Base-by-base conservation (phyloP, 495 filamentous ascomycete species). In the Aspergillus hancockii region DNA sequence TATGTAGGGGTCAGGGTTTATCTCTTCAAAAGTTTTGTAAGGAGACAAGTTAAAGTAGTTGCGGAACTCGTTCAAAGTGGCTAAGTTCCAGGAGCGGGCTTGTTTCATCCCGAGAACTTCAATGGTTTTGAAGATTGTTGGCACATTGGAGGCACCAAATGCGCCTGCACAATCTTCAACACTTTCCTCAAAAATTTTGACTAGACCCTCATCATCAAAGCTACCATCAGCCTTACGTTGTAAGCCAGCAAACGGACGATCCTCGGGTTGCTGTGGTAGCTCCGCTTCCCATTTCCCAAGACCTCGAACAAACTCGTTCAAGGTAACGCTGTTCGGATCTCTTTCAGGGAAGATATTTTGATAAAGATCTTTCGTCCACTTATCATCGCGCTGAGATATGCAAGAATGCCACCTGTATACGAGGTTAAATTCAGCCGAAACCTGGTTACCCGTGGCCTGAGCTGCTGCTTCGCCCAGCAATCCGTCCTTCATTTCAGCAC, bases 21-120 rank as follows among this genome's bases (percentile, higher is more conserved):
- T 95, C 55, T 91, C 88, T 59, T 93, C 88, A 55, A 97, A 97
- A 0, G 81, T 88, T 63, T 86, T 79, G 66, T 96, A 84, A 0
- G 85, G 84, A 58, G 85, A 82, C 18, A 97, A 75, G 10, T 84
- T 86, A 64, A 95, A 93, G 76, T 90, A 90, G 61, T 85, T 79
- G 36, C 92, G 80, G 75, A 97, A 93, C 70, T 97, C 92, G 69
- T 97, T 97, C 53, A 97, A 75, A 3, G 89, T 88, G 1, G 88
- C 88, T 22, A 92, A 65, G 60, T 91, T 90, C 92, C 92, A 96
- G 19, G 83, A 80, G 10, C 92, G 85, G 3, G 88, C 87, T 62
- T 95, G 91, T 62, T 91, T 82, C 55, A 97, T 96, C 36, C 92
- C 91, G 0, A 97, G 80, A 45, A 93, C 88, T 67, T 97, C 92